Evolutionary conservation across 805 yeast genomes (phyloP), one percentile per base, ranked within the genome.

Genomic region (Saturnispora besseyi): DNA sequence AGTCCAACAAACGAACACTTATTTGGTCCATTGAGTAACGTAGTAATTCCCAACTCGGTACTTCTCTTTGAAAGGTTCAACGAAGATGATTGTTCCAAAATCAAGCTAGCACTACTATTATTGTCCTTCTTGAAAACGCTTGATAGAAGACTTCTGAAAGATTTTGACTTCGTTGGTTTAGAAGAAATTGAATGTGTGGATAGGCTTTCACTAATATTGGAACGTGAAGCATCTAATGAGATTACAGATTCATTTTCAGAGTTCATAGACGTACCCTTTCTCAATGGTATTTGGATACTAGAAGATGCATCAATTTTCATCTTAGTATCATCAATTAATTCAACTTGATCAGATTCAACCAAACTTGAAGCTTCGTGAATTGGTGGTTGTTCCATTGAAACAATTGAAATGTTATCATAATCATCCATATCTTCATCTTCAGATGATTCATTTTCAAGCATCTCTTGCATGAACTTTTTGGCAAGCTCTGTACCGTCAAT

Each of bases 101-200:
- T 47, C 13, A 41, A 26, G 15, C 50, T 41, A 11, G 50, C 50
- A 33, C 21, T 41, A 18, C 50, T 47, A 13, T 29, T 18, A 26
- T 47, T 47, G 24, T 42, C 46, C 9, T 41, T 42, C 22, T n/a
- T 48, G 6, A 48, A 29, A 5, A 48, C 22, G 11, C 30, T 44
- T 8, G 44, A 24, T n/a, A 65, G 49, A 4, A 59, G 45, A 33
- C 56, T 57, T 52, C 65, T 61, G 10, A 67, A 51, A 2, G 69
- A 62, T 44, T 58, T 57, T 46, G 63, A 54, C 51, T 56, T 54
- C 41, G 21, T 18, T 18, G 40, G 40, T 11, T 36, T 36, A 29
- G 52, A 34, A 13, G 24, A 6, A 24, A 22, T 26, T 5, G 49
- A n/a, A 6, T 26, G n/a, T 12, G 36, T 18, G 21, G 41, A n/a